Percentiles rank a stretch among this genome's conserved stretches.
phyloP scores from a whole-genome alignment of 2,329 filamentous ascomycete species.

The Fonsecaea nubica region DNA sequence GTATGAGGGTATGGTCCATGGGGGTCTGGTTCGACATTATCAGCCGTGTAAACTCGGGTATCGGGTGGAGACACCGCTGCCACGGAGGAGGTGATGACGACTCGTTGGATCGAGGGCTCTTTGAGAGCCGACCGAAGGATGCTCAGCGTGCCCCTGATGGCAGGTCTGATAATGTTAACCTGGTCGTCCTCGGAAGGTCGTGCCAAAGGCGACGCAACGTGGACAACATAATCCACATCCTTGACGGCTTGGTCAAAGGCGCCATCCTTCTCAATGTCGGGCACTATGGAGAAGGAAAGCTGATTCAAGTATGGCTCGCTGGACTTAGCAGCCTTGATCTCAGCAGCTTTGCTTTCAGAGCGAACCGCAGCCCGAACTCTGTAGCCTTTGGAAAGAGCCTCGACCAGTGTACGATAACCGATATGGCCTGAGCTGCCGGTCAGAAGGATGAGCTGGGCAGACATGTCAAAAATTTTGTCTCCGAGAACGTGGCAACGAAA shows the following conservation, averaged over 20 bases:
- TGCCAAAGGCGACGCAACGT: constrained; percentile 40
- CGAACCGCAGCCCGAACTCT: constrained; percentile 41
- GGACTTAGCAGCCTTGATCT: constrained; percentile 33
- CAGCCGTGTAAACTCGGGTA: constrained; percentile 45
- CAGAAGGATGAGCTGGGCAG: constrained; percentile 33
- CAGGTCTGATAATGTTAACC: constrained; percentile 60
- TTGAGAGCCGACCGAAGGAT: constrained; percentile 66
- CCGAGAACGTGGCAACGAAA: neutral
- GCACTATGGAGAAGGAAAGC: constrained; percentile 70
- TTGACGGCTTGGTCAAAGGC: constrained; percentile 72
- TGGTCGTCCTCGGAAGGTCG: constrained; percentile 23
- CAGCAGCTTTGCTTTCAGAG: constrained; percentile 35
- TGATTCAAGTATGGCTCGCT: constrained; percentile 50
- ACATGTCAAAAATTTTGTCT: constrained; percentile 18
- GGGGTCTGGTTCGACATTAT: constrained; percentile 34
- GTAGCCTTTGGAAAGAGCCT: constrained; percentile 41
- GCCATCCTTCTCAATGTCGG: constrained; percentile 73
- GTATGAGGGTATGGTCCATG: constrained; percentile 42
- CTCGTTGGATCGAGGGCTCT: constrained; percentile 71
- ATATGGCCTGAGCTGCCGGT: constrained; percentile 40
- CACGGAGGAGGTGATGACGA: constrained; percentile 74
- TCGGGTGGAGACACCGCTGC: constrained; percentile 60
- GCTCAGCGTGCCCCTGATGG: constrained; percentile 68
- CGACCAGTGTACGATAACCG: constrained; percentile 40
- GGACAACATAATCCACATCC: constrained; percentile 50